These are phyloP conservation scores for Peronospora destructor DNA, from an alignment of 352 stramenopile genomes.

Conservation along the genomic window DNA sequence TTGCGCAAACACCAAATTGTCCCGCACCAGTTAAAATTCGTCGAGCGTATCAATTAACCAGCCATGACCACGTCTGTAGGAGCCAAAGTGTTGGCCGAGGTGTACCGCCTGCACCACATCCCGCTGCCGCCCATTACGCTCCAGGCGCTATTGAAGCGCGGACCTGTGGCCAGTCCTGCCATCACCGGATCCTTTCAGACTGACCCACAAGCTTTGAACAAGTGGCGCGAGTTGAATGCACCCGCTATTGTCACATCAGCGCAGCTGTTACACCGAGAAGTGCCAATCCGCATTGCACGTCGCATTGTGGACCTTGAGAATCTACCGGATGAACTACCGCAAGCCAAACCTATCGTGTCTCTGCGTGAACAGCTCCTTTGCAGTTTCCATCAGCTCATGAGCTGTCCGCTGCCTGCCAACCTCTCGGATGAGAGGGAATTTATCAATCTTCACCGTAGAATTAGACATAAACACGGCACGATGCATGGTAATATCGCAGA, in stretches of 20 bases:
- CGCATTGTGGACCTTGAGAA: slow-evolving; percentile 83
- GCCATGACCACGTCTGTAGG: slow-evolving; percentile 33
- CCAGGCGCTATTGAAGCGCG: slow-evolving; percentile 64
- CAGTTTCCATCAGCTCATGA: slow-evolving; percentile 72
- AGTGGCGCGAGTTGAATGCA: slow-evolving; percentile 64
- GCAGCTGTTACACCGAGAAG: slow-evolving; percentile 69
- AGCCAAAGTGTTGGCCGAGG: slow-evolving; percentile 66
- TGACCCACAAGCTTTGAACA: slow-evolving; percentile 36
- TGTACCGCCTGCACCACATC: slow-evolving; percentile 80
- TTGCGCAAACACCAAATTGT: slow-evolving; percentile 38
- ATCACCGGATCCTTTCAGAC: slow-evolving; percentile 45
- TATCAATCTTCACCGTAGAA: slow-evolving; percentile 47
- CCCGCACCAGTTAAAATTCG: slow-evolving; percentile 2
- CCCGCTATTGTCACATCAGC: slow-evolving; percentile 71
- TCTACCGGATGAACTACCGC: slow-evolving; percentile 56
- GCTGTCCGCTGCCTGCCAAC: slow-evolving; percentile 47
- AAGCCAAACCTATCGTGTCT: slow-evolving; percentile 49
- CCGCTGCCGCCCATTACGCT: slow-evolving; percentile 75
- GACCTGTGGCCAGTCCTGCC: slow-evolving; percentile 40
- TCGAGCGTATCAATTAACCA: slow-evolving; percentile 3
- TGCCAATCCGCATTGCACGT: slow-evolving; percentile 70
- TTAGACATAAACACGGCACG: slow-evolving; percentile 53
- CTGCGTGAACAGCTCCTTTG: slow-evolving; percentile 54
- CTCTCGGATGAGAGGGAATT: slow-evolving; percentile 52
- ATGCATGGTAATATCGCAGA: slow-evolving; percentile 71